Percentiles rank a stretch among this genome's conserved stretches.
phyloP scores from a whole-genome alignment of 257 asterid species.

The Galeopsis tetrahit region DNA sequence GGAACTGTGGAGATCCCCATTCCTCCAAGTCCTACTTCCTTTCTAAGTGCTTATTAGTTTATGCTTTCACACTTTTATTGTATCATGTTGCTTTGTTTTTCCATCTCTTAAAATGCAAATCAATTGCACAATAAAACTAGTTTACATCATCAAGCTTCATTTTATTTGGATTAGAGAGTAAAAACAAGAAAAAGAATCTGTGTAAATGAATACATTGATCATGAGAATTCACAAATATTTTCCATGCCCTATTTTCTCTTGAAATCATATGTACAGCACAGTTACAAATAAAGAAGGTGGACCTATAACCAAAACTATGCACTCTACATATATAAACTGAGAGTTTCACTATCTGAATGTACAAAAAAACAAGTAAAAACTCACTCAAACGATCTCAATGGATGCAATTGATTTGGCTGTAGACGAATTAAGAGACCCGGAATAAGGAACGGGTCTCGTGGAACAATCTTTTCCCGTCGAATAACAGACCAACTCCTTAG shows the following conservation, averaged over 20 bases:
- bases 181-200: background rate
- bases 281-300: background rate
- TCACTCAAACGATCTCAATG: slow-evolving; percentile 55
- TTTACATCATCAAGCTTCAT: too few relatives aligned
- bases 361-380: background rate
- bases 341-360: slow-evolving; percentile 8
- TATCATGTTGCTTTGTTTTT: too few relatives aligned
- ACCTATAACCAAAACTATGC: slow-evolving; percentile 26
- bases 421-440: slow-evolving; percentile 49
- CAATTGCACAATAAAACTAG: too few relatives aligned
- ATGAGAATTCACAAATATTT: background rate
- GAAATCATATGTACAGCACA: slow-evolving; percentile 17
- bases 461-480: slow-evolving; percentile 50
- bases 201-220: background rate
- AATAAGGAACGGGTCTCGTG: slow-evolving; percentile 31
- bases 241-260: too few relatives aligned
- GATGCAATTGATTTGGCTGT: slow-evolving; percentile 50
- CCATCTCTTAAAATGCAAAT: too few relatives aligned
- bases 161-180: too few relatives aligned
- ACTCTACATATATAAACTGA: background rate
- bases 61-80: too few relatives aligned
- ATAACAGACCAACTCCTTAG: slow-evolving; percentile 57
- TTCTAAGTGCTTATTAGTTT: slow-evolving; percentile 39
- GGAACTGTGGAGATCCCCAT: slow-evolving; percentile 60
- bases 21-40: slow-evolving; percentile 59